Evolutionary conservation across 257 asterid species (phyloP).

Genomic region (Primulina tabacum): DNA sequence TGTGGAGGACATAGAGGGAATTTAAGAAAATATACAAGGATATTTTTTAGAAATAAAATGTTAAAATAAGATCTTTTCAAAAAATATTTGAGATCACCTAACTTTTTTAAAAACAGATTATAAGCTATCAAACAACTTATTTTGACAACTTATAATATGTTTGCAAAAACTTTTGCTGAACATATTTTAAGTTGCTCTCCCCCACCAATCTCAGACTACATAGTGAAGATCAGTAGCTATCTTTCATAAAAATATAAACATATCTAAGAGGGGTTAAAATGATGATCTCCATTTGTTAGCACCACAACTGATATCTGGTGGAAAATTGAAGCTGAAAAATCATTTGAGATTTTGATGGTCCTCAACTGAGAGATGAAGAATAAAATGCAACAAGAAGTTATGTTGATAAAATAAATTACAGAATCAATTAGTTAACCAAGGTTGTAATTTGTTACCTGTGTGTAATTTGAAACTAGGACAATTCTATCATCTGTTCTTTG

Average conservation of each 20-base stretch:
- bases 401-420: conserved; percentile 1
- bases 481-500: conserved; percentile 88
- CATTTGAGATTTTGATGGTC: conserved; percentile 4
- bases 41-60: no score
- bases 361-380: conserved; percentile 1
- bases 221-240: background rate
- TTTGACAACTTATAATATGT: no score
- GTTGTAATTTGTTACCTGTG: conserved; percentile 62
- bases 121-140: no score
- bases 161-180: no score
- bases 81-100: no score
- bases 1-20: no score
- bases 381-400: conserved; percentile 15
- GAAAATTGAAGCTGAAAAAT: conserved; percentile 3
- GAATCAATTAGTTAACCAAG: conserved; percentile 21
- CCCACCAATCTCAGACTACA: conserved; percentile 15
- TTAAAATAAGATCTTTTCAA: no score
- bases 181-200: background rate
- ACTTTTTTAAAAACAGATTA: no score
- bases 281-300: conserved; percentile 8
- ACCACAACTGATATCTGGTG: conserved; percentile 4
- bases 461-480: conserved; percentile 94
- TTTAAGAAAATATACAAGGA: no score
- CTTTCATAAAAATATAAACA: background rate
- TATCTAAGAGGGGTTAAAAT: conserved; percentile 6